Evolutionary conservation across 179 eudicot species (phyloP).

Genomic region (Actinidia arguta): DNA sequence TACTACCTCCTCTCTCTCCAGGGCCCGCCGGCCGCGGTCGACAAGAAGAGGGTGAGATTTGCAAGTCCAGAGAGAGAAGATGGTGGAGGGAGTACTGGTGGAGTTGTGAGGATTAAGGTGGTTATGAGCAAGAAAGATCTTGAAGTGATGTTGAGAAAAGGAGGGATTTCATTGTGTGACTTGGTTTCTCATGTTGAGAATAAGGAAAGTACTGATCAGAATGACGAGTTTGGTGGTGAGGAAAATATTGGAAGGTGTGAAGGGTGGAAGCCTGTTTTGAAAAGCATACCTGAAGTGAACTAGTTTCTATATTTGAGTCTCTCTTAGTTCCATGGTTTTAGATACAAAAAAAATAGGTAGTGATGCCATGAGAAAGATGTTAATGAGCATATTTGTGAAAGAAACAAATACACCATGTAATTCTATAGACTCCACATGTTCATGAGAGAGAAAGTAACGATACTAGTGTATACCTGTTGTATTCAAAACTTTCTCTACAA

Average conservation of each 20-base stretch:
- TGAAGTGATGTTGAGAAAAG: constrained; percentile 54
- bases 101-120: constrained; percentile 68
- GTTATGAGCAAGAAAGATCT: constrained; percentile 77
- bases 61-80: constrained; percentile 33
- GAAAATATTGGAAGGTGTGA: constrained; percentile 5
- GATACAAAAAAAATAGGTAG: neutral
- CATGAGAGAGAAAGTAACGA: no score
- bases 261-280: constrained; percentile 54
- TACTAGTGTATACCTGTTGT: no score
- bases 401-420: neutral
- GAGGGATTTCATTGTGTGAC: constrained; percentile 48
- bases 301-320: constrained; percentile 18
- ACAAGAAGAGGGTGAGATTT: constrained; percentile 52
- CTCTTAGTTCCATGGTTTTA: constrained; percentile 5
- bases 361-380: neutral
- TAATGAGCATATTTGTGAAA: neutral
- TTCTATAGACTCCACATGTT: no score
- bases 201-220: constrained; percentile 12
- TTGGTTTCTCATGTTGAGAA: constrained; percentile 43
- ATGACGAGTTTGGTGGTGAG: neutral
- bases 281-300: constrained; percentile 60
- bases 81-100: constrained; percentile 25
- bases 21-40: constrained; percentile 4
- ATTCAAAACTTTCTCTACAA: no score
- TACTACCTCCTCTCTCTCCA: constrained; percentile 54